phyloP scores from a whole-genome alignment of 1,284 basidiomycete species.

The Ceratobasidium sp. region DNA sequence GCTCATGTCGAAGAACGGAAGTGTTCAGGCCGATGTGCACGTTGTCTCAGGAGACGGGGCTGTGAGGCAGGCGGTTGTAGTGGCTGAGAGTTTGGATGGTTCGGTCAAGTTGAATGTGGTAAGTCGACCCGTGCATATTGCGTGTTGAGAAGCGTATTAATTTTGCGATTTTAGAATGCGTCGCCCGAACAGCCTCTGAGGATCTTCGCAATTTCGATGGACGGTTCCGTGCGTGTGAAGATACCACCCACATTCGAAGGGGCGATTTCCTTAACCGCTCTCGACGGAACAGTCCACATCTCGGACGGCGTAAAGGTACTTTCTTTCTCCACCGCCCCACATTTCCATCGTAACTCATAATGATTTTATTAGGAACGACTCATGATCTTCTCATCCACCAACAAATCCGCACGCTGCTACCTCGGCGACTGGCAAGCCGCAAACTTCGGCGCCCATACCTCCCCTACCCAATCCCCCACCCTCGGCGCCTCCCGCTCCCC shows the following conservation, averaged over 20 bases:
- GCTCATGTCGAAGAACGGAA: neutral
- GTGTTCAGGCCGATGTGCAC: slow-evolving; percentile 23
- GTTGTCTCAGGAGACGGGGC: slow-evolving; percentile 13
- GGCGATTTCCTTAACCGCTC: neutral
- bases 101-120: slow-evolving; percentile 22
- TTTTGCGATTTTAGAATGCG: neutral
- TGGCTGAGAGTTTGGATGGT: slow-evolving; percentile 16
- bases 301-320: slow-evolving; percentile 21
- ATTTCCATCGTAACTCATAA: neutral
- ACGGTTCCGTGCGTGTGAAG: slow-evolving; percentile 11
- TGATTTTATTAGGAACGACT: neutral
- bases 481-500: neutral
- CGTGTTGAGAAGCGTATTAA: neutral
- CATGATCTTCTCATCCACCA: neutral
- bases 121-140: neutral
- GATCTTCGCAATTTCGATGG: slow-evolving; percentile 23
- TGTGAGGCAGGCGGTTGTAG: neutral
- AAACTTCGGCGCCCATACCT: neutral
- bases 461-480: too few relatives aligned
- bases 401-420: slow-evolving; percentile 3
- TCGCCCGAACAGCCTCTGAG: slow-evolving; percentile 4
- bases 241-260: slow-evolving; percentile 24
- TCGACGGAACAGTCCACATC: neutral
- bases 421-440: slow-evolving; percentile 4
- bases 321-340: neutral